Conservation (phyloP, 1,284 basidiomycete species). For the Sutorius eximius region DNA sequence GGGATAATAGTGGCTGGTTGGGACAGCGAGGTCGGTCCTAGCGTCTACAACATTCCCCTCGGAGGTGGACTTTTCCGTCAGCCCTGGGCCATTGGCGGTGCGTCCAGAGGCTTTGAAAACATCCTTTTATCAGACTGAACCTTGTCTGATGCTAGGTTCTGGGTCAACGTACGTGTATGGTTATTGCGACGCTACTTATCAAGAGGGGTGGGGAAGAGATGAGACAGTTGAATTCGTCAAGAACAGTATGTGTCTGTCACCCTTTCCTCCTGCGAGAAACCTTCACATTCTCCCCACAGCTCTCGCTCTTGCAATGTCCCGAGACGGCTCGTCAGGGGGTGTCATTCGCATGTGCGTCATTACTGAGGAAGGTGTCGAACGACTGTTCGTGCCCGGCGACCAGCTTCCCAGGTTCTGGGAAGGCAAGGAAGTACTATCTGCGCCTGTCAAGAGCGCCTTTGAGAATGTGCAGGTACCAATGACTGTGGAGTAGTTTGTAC, state of each 20-base stretch:
- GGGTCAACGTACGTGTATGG: conserved; percentile 99
- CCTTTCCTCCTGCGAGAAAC: not conserved
- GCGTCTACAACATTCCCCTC: conserved; percentile 95
- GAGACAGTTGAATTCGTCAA: conserved; percentile 94
- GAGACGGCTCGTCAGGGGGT: conserved; percentile 97
- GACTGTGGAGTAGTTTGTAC: conserved; percentile 55
- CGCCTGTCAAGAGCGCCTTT: conserved; percentile 35
- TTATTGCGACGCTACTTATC: conserved; percentile 98
- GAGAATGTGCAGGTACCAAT: conserved; percentile 51
- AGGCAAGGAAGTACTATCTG: conserved; percentile 67
- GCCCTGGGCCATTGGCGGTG: conserved; percentile 96
- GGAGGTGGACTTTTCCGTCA: conserved; percentile 93
- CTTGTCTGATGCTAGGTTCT: conserved; percentile 57
- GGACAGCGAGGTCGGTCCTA: conserved; percentile 92
- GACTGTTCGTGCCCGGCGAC: conserved; percentile 94
- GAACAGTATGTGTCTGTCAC: conserved; percentile 75
- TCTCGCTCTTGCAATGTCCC: conserved; percentile 92
- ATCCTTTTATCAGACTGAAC: not conserved
- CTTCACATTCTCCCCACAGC: conserved; percentile 50
- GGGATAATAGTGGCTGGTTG: conserved; percentile 99
- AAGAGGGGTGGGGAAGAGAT: conserved; percentile 89
- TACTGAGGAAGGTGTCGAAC: conserved; percentile 87
- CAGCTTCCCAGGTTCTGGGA: conserved; percentile 87
- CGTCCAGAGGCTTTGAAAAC: conserved; percentile 21
- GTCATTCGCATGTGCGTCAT: conserved; percentile 98